Evolutionary conservation across 2,329 filamentous ascomycete genomes (phyloP).

Genomic region (Colletotrichum australisinense): DNA sequence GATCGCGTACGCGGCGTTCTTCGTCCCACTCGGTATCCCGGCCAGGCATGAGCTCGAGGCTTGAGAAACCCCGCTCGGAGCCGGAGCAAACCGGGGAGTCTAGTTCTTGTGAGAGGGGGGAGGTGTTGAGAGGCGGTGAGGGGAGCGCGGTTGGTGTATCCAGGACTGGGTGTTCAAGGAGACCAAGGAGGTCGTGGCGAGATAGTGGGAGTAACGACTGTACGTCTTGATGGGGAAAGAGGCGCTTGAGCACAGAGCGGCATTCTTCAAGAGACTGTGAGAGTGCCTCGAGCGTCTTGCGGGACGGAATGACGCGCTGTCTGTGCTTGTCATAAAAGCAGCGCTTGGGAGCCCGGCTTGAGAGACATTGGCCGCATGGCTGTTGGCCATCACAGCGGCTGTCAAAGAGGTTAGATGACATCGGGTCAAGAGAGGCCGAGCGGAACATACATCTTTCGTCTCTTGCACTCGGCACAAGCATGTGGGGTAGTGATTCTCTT

Average conservation of each 20-base stretch:
- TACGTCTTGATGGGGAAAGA: conserved; percentile 69
- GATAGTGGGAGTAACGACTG: conserved; percentile 65
- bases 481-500: conserved; percentile 69
- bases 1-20: conserved; percentile 63
- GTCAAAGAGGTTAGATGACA: conserved; percentile 40
- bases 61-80: conserved; percentile 59
- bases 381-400: conserved; percentile 82
- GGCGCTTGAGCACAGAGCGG: conserved; percentile 68
- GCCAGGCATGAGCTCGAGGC: conserved; percentile 76
- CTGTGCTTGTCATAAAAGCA: conserved; percentile 87
- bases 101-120: conserved; percentile 59
- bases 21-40: conserved; percentile 77
- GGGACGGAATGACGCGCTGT: conserved; percentile 80
- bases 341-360: conserved; percentile 81
- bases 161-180: conserved; percentile 61
- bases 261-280: conserved; percentile 76
- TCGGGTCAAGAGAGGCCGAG: not conserved
- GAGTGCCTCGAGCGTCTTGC: conserved; percentile 76
- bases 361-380: conserved; percentile 85
- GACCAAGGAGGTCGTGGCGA: conserved; percentile 68
- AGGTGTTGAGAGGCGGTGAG: conserved; percentile 64
- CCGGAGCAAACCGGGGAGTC: conserved; percentile 62
- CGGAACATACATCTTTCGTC: conserved; percentile 75
- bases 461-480: conserved; percentile 81
- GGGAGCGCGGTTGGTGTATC: conserved; percentile 56